Evolutionary conservation across 192 early-diverging fungal genomes (phyloP).

Genomic region (Backusella westeae): DNA sequence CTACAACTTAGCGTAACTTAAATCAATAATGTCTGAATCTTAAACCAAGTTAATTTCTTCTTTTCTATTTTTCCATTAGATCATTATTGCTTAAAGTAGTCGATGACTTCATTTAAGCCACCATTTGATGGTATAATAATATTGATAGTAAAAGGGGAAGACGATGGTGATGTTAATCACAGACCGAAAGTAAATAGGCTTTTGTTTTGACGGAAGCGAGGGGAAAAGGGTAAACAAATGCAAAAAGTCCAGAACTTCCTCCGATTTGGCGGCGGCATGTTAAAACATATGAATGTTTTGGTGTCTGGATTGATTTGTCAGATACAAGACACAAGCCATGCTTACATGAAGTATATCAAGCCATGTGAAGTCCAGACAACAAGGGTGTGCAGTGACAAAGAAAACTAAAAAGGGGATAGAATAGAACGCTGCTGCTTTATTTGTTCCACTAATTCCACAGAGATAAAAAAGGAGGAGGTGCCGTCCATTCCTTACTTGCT

Average conservation of each 20-base stretch:
- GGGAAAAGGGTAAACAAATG: background rate
- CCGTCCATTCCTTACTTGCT: background rate
- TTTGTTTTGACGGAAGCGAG: background rate
- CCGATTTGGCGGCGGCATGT: background rate
- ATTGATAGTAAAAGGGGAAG: background rate
- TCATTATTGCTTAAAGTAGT: background rate
- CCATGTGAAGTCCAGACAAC: background rate
- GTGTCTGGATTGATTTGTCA: slow-evolving; percentile 2
- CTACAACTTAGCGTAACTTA: background rate
- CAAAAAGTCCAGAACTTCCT: background rate
- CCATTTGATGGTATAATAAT: background rate
- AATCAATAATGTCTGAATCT: background rate
- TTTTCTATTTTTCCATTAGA: background rate
- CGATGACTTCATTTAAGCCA: background rate
- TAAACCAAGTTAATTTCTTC: background rate
- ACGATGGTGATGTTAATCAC: background rate
- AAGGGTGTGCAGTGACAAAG: background rate
- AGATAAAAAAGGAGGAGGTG: slow-evolving; percentile 3
- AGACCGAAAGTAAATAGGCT: background rate
- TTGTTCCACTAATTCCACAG: background rate
- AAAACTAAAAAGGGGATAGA: background rate
- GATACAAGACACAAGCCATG: background rate
- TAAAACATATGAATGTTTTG: background rate
- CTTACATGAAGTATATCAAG: background rate
- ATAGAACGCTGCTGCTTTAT: background rate